These are phyloP conservation scores for Crithidia bombi DNA, from an alignment of 208 protist species.

Conservation along the genomic window DNA sequence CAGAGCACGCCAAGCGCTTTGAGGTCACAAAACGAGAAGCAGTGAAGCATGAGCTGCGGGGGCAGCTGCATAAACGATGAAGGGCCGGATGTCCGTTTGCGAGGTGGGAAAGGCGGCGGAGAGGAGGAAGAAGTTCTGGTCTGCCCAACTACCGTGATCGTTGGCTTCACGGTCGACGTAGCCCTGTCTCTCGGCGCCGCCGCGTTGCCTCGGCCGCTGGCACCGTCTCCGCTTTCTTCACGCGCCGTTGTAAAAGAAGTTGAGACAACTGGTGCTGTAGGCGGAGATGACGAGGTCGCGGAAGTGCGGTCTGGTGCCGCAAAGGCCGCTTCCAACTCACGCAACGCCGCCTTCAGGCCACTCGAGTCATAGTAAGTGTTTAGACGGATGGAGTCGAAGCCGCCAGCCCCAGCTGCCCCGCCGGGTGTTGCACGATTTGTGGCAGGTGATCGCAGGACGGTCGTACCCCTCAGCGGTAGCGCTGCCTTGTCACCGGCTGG, in stretches of 20 bases:
- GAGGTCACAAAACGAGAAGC: constrained; percentile 36
- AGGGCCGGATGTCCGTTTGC: neutral
- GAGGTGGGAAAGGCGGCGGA: neutral
- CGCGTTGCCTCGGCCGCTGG: neutral
- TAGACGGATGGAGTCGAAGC: constrained; percentile 20
- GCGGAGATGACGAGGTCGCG: neutral
- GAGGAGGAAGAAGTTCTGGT: neutral
- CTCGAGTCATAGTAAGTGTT: constrained; percentile 39
- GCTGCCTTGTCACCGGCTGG: neutral
- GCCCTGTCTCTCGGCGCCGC: neutral
- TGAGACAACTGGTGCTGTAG: too few relatives aligned
- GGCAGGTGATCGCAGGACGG: constrained; percentile 1
- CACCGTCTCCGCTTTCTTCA: neutral
- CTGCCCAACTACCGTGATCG: neutral
- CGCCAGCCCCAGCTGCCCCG: neutral
- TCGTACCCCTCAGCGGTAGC: constrained; percentile 28
- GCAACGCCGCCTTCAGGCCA: constrained; percentile 34
- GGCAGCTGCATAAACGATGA: constrained; percentile 19
- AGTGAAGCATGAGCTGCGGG: constrained; percentile 27
- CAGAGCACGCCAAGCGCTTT: constrained; percentile 30
- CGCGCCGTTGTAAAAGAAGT: neutral
- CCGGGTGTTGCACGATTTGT: neutral
- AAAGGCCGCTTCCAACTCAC: constrained; percentile 29
- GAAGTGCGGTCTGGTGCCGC: neutral
- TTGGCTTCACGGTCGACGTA: neutral